These are phyloP conservation scores for Phytophthora pseudosyringae DNA, from an alignment of 352 stramenopile genomes.

Conservation along the genomic window DNA sequence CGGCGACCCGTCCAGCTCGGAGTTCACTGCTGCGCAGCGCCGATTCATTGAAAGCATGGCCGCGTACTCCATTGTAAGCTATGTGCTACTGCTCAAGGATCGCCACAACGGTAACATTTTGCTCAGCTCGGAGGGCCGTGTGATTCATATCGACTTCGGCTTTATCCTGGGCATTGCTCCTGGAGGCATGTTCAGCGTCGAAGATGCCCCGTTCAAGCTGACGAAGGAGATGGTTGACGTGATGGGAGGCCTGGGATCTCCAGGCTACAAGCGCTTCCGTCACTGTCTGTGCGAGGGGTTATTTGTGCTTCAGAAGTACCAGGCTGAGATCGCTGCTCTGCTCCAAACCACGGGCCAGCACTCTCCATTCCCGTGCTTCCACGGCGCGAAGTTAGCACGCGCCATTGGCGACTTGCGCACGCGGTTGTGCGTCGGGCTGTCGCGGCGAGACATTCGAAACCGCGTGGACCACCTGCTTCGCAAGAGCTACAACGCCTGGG, in stretches of 20 bases:
- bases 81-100: slow-evolving; percentile 98
- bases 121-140: slow-evolving; percentile 94
- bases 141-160: slow-evolving; percentile 99
- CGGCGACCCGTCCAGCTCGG: slow-evolving; percentile 43
- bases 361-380: slow-evolving; percentile 96
- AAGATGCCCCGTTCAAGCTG: slow-evolving; percentile 99
- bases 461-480: slow-evolving; percentile 85
- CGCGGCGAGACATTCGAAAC: slow-evolving; percentile 62
- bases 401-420: slow-evolving; percentile 69
- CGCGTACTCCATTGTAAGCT: slow-evolving; percentile 98
- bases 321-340: slow-evolving; percentile 93
- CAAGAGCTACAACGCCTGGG: slow-evolving; percentile 91
- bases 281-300: slow-evolving; percentile 94
- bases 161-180: slow-evolving; percentile 98
- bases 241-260: slow-evolving; percentile 91
- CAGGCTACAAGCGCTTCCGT: slow-evolving; percentile 92
- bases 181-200: slow-evolving; percentile 96
- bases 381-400: slow-evolving; percentile 58
- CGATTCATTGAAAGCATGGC: slow-evolving; percentile 97
- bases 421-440: slow-evolving; percentile 77
- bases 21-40: slow-evolving; percentile 74
- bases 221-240: slow-evolving; percentile 98
- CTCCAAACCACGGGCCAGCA: slow-evolving; percentile 95
- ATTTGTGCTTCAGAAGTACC: slow-evolving; percentile 92
- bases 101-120: slow-evolving; percentile 99